Percentiles rank a stretch among this genome's conserved stretches.
phyloP scores from a whole-genome alignment of 768 basidiomycete genomes.

The Termitomyces sp. region DNA sequence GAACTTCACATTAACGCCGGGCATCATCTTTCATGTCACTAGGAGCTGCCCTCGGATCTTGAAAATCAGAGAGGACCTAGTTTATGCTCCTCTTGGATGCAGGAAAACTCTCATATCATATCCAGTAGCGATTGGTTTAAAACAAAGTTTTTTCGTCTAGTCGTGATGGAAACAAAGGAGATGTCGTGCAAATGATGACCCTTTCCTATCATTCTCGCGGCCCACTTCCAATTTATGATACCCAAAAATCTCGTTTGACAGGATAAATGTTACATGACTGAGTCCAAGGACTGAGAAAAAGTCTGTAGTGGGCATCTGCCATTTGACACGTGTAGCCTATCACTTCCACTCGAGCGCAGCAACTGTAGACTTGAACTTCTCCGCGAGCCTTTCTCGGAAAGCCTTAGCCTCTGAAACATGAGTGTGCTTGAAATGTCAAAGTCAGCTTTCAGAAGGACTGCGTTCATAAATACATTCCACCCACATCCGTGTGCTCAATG shows the following conservation, averaged over 20 bases:
- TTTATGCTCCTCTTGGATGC: no score
- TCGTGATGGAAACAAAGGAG: no score
- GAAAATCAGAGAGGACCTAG: no score
- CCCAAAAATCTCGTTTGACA: background rate
- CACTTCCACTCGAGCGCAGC: background rate
- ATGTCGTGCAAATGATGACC: no score
- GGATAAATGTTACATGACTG: background rate
- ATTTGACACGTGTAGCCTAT: background rate
- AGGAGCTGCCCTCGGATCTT: no score
- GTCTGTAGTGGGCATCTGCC: background rate
- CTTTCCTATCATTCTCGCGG: no score
- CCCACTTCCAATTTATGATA: no score
- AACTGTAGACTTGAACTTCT: background rate
- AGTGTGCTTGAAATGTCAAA: background rate
- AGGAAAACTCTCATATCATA: no score
- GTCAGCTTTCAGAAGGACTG: background rate
- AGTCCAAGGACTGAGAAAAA: background rate
- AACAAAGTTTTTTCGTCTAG: no score
- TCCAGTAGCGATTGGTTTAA: no score
- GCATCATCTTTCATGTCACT: no score
- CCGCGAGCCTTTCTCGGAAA: background rate
- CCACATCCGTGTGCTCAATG: background rate
- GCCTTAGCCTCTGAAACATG: background rate
- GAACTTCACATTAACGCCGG: no score
- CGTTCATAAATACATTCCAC: background rate